phyloP scores from a whole-genome alignment of 2,329 filamentous ascomycete genomes.

The Colletotrichum liriopes region DNA sequence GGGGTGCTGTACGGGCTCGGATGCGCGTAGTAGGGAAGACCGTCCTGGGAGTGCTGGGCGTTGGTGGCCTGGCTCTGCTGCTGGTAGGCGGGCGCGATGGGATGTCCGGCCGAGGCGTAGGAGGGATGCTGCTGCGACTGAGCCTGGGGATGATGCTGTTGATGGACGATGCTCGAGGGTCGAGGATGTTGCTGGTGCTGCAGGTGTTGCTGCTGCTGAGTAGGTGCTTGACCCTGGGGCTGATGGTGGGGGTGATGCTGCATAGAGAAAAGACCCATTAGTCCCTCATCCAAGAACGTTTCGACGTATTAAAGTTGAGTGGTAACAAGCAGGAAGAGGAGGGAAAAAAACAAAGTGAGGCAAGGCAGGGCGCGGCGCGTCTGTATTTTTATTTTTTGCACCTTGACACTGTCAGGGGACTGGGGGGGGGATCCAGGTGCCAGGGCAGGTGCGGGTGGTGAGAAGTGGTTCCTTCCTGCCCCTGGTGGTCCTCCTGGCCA shows the following conservation, averaged over 20 bases:
- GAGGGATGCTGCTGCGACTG: constrained; percentile 75
- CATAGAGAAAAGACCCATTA: constrained; percentile 75
- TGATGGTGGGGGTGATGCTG: constrained; percentile 84
- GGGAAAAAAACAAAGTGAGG: constrained; percentile 55
- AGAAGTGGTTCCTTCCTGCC: constrained; percentile 25
- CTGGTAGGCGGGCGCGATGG: constrained; percentile 78
- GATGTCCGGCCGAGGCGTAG: constrained; percentile 78
- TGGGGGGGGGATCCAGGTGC: constrained; percentile 51
- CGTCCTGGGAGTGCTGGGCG: constrained; percentile 76
- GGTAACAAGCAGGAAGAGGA: constrained; percentile 48
- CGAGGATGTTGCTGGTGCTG: constrained; percentile 79
- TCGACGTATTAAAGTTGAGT: constrained; percentile 48
- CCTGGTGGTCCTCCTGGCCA: constrained; percentile 53
- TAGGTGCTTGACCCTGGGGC: constrained; percentile 79
- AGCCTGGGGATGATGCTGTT: constrained; percentile 79
- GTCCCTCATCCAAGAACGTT: constrained; percentile 56
- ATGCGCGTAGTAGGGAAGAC: constrained; percentile 81
- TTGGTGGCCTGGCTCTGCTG: constrained; percentile 74
- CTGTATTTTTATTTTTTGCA: constrained; percentile 65
- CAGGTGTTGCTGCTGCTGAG: constrained; percentile 77
- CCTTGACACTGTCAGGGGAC: constrained; percentile 63
- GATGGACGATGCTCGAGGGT: constrained; percentile 80
- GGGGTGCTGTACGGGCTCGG: constrained; percentile 87
- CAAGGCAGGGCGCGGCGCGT: constrained; percentile 59
- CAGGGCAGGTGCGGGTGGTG: constrained; percentile 49